Base-by-base conservation (phyloP, 2,329 filamentous ascomycete species). In the Zymoseptoria ardabiliae region DNA sequence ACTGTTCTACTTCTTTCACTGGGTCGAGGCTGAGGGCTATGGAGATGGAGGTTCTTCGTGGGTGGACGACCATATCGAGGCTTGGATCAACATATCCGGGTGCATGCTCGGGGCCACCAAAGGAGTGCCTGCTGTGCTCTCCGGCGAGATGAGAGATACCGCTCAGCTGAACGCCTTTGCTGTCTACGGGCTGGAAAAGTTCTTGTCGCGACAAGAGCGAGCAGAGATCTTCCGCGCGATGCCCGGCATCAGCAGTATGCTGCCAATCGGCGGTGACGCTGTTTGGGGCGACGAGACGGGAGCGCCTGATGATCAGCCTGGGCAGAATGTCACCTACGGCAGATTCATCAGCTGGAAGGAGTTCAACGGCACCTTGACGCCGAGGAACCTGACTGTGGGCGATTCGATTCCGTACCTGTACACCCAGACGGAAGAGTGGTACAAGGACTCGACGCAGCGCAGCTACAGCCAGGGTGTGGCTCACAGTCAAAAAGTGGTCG, bases 141-240 rank as follows among this genome's bases (percentile, higher is more conserved):
- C 92, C 0, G 94, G 94, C 28, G 94, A 99, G 75, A 99, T 99
- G 94, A 91, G 93, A 66, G 94, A 99, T 70, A 99, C 94, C 0
- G 94, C 93, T 0, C 94, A 97, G 74, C 83, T 99, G 21, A 97
- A 97, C 69, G 85, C 93, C 2, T 96, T 97, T 73, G 94, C 94
- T 8, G 93, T 99, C 1, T 97, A 97, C 69, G 94, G 94, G 0
- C 82, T 99, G 9, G 94, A 99, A 74, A 96, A 94, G 71, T 99
- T 99, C 72, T 79, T 99, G 53, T 92, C 87, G 68, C 90, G 89
- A 68, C 87, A 92, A 65, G 94, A 99, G 73, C 85, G 94, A 56
- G 91, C 90, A 0, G 91, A 97, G 70, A 87, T 99, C 50, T 96
- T 99, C 78, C 86, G 94, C 56, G 90, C 91, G 51, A 97, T 99